Conservation (phyloP, 495 filamentous ascomycete species). For the Podospora comata region DNA sequence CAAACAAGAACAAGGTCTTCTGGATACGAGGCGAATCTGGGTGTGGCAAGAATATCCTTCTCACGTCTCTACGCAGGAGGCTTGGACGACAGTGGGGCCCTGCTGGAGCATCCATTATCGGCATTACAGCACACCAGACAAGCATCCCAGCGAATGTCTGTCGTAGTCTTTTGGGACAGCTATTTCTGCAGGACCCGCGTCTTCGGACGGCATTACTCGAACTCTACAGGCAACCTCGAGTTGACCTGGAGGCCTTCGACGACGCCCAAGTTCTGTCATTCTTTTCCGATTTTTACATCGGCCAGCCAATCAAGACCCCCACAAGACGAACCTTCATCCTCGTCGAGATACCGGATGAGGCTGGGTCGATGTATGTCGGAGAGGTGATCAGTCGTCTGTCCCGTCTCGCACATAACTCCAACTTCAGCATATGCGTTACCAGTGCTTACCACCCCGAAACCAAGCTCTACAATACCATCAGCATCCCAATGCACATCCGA, state of each 20-base stretch:
- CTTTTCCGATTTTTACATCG: slow-evolving; percentile 40
- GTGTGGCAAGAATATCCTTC: slow-evolving; percentile 37
- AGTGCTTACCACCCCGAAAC: slow-evolving; percentile 30
- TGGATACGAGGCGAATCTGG: slow-evolving; percentile 38
- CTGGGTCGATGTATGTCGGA: slow-evolving; percentile 29
- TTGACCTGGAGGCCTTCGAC: slow-evolving; percentile 21
- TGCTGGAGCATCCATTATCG: slow-evolving; percentile 32
- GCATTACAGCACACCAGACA: slow-evolving; percentile 25
- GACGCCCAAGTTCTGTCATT: slow-evolving; percentile 35
- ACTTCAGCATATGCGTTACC: slow-evolving; percentile 39
- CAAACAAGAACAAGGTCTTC: slow-evolving; percentile 34
- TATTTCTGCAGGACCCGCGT: slow-evolving; percentile 34
- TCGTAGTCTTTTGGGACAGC: slow-evolving; percentile 36
- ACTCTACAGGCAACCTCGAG: slow-evolving; percentile 21
- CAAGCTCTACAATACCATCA: slow-evolving; percentile 27
- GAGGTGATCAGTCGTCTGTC: slow-evolving; percentile 33
- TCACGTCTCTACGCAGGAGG: slow-evolving; percentile 28
- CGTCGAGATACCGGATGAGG: slow-evolving; percentile 34
- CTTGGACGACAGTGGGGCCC: slow-evolving; percentile 35
- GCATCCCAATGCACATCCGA: slow-evolving; percentile 33
- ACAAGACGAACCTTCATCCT: slow-evolving; percentile 37
- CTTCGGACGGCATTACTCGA: slow-evolving; percentile 29
- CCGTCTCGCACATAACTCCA: slow-evolving; percentile 36
- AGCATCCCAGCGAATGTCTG: slow-evolving; percentile 29
- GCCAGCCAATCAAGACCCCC: slow-evolving; percentile 27